Evolutionary conservation across 257 asterid species (phyloP).

Genomic region (Rhazya stricta): DNA sequence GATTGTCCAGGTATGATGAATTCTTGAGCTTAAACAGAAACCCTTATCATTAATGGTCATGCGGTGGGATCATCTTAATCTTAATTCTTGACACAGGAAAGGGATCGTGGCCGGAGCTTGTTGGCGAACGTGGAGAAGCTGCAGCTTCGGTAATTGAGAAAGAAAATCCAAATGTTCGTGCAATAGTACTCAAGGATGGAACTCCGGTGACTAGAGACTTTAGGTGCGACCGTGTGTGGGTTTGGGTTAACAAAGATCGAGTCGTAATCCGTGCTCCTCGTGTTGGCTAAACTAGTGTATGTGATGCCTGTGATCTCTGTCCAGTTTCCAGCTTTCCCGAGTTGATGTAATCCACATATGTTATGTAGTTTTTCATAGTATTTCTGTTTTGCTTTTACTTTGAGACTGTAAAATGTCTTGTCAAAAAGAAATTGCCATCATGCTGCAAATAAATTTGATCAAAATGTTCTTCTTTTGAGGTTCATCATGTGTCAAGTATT

Average conservation of each 20-base stretch:
- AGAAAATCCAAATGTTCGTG: slow-evolving; percentile 20
- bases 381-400: background rate
- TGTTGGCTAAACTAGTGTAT: slow-evolving; percentile 10
- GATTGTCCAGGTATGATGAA: slow-evolving; percentile 11
- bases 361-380: no score
- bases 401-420: background rate
- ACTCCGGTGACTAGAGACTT: slow-evolving; percentile 32
- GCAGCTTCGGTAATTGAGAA: slow-evolving; percentile 16
- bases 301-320: background rate
- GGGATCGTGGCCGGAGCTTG: slow-evolving; percentile 24
- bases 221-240: slow-evolving; percentile 53
- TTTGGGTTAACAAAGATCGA: slow-evolving; percentile 29
- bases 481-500: no score
- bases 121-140: background rate
- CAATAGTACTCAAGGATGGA: slow-evolving; percentile 40
- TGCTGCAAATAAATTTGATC: background rate
- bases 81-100: background rate
- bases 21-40: background rate
- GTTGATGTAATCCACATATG: background rate
- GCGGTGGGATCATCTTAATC: background rate
- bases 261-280: slow-evolving; percentile 29
- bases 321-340: background rate
- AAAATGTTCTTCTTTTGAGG: no score
- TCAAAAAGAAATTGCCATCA: background rate
- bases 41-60: no score